phyloP scores from a whole-genome alignment of 495 filamentous ascomycete genomes.

The Aspergillus nanangensis region DNA sequence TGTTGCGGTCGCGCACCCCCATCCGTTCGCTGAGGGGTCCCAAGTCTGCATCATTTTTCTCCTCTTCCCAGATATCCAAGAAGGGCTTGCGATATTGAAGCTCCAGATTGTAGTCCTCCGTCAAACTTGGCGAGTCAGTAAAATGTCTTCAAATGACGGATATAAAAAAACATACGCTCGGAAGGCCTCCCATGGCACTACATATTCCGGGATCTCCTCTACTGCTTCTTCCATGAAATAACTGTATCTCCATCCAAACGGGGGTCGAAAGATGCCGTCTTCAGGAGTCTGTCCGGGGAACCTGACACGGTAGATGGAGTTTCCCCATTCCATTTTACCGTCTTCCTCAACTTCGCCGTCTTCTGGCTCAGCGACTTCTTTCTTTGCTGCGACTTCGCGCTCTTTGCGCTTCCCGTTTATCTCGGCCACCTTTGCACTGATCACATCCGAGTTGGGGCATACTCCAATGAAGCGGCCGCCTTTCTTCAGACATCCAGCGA shows the following conservation, averaged over 20 bases:
- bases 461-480: slow-evolving; percentile 90
- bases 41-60: slow-evolving; percentile 74
- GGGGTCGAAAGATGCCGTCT: slow-evolving; percentile 80
- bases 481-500: slow-evolving; percentile 83
- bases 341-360: slow-evolving; percentile 51
- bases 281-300: slow-evolving; percentile 76
- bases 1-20: slow-evolving; percentile 73
- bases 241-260: slow-evolving; percentile 96
- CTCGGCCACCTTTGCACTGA: slow-evolving; percentile 58
- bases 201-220: slow-evolving; percentile 93
- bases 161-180: slow-evolving; percentile 51
- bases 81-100: slow-evolving; percentile 88
- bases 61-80: slow-evolving; percentile 82
- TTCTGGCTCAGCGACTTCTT: slow-evolving; percentile 25
- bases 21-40: slow-evolving; percentile 87
- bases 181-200: slow-evolving; percentile 97
- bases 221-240: slow-evolving; percentile 95
- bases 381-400: slow-evolving; percentile 26
- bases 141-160: slow-evolving; percentile 13
- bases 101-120: slow-evolving; percentile 95
- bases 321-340: slow-evolving; percentile 73
- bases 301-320: slow-evolving; percentile 81
- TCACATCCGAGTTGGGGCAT: slow-evolving; percentile 89
- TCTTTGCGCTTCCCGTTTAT: slow-evolving; percentile 60
- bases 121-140: slow-evolving; percentile 43